These are phyloP conservation scores for Rhododendron vialii DNA, from an alignment of 148 eudicot genomes.

Conservation along the genomic window DNA sequence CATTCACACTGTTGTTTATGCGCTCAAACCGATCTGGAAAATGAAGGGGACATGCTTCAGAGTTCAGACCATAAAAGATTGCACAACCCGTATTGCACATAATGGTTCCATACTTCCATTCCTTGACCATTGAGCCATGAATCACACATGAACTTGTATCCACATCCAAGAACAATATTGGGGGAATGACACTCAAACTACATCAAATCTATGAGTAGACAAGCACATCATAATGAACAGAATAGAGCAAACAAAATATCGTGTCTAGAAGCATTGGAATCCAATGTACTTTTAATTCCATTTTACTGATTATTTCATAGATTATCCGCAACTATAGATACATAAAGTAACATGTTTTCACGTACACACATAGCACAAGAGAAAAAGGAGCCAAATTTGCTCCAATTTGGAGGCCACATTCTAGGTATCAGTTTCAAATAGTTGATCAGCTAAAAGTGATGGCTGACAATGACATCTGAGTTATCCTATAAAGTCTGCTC, in stretches of 20 bases:
- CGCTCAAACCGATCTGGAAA: constrained; percentile 52
- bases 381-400: neutral
- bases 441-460: neutral
- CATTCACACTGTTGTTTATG: constrained; percentile 33
- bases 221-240: neutral
- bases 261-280: neutral
- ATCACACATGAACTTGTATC: neutral
- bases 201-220: neutral
- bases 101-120: neutral
- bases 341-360: neutral
- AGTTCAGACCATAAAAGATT: neutral
- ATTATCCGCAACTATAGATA: neutral
- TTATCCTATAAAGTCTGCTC: neutral
- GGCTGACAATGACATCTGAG: neutral
- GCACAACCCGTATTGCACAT: neutral
- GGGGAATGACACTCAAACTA: neutral
- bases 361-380: neutral
- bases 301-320: neutral
- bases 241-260: neutral
- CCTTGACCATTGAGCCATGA: neutral
- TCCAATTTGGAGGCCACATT: neutral
- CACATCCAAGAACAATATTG: neutral
- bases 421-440: neutral
- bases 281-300: neutral
- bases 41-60: neutral